Evolutionary conservation across 345 rosid species (phyloP).

Genomic region (Noccaea caerulescens): DNA sequence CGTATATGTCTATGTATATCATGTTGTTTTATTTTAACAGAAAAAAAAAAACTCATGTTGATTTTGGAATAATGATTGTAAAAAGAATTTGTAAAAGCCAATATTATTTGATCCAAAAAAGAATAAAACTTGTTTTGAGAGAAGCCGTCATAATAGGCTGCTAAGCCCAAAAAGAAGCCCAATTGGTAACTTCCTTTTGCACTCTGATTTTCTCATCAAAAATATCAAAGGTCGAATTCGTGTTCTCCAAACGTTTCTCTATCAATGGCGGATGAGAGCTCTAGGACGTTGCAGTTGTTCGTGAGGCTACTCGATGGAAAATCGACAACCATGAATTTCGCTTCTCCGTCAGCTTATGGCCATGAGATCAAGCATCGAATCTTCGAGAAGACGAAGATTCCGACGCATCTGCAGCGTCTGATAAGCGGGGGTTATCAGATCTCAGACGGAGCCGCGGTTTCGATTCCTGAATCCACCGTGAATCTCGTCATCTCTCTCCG

Average conservation of each 20-base stretch:
- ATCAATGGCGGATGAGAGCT: slow-evolving; percentile 49
- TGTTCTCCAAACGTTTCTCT: too few relatives aligned
- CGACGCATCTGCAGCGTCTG: slow-evolving; percentile 65
- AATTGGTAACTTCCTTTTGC: not conserved
- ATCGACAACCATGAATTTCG: slow-evolving; percentile 60
- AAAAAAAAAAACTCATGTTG: not conserved
- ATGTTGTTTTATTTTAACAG: not conserved
- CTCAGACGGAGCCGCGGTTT: slow-evolving; percentile 47
- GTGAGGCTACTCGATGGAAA: slow-evolving; percentile 66
- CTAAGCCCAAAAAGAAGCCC: not conserved
- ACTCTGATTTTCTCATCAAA: not conserved
- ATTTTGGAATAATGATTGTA: not conserved
- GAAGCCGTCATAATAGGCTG: not conserved
- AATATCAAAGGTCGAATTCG: too few relatives aligned
- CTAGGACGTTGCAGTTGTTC: slow-evolving; percentile 63
- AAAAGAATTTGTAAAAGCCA: not conserved
- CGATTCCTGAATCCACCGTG: slow-evolving; percentile 59
- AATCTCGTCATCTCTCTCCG: slow-evolving; percentile 68
- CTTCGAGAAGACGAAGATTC: slow-evolving; percentile 66
- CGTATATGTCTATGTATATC: not conserved
- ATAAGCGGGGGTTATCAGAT: slow-evolving; percentile 64
- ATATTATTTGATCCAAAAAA: not conserved
- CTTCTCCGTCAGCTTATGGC: slow-evolving; percentile 44
- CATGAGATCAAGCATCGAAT: slow-evolving; percentile 65
- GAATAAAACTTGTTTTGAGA: not conserved